Base-by-base conservation (phyloP, 2,329 filamentous ascomycete species). In the Amauroascus niger region DNA sequence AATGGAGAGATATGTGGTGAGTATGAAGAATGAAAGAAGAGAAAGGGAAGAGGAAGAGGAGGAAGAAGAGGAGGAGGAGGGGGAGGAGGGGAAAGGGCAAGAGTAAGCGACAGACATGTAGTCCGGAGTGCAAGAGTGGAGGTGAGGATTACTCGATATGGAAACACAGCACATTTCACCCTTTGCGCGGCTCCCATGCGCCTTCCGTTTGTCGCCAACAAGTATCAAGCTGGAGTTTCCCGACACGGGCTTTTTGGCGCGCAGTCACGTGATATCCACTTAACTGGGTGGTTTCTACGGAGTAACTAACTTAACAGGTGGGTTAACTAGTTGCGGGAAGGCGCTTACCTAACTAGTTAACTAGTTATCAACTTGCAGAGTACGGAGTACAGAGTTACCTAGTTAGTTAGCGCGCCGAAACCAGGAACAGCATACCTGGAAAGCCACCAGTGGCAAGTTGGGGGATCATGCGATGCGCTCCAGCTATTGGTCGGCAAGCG, bases 71-170 rank as follows among this genome's bases (percentile, higher is more conserved):
- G 14, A 8, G 28, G 7, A 16, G 7, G 20, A 22, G 30, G 32
- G 33, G 16, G 48, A 33, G 43, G 26, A 35, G 30, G 33, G 32
- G 20, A 20, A 43, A 41, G 35, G 11, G 33, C 33, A 37, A 37
- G 16, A 47, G 13, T 33, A 37, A 22, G 11, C 22, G 51, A 14
- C 26, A 22, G 50, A 47, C 54, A 47, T 47, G 40, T 52, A 52
- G 40, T 24, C 30, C 30, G 13, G 53, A 32, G 49, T 11, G 43
- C 28, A 40, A 32, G 50, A 53, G 48, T 39, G 16, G 46, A 49
- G 14, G 50, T 56, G 24, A 47, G 47, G 46, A 37, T 18, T 51
- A 35, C 49, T 14, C 18, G 24, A 51, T 57, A 52, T 39, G 44
- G 47, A 33, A 50, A 49, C 49, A 37, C 35, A 45, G 45, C 14